These are phyloP conservation scores for Mycena epipterygia DNA, from an alignment of 768 basidiomycete genomes.

Conservation along the genomic window DNA sequence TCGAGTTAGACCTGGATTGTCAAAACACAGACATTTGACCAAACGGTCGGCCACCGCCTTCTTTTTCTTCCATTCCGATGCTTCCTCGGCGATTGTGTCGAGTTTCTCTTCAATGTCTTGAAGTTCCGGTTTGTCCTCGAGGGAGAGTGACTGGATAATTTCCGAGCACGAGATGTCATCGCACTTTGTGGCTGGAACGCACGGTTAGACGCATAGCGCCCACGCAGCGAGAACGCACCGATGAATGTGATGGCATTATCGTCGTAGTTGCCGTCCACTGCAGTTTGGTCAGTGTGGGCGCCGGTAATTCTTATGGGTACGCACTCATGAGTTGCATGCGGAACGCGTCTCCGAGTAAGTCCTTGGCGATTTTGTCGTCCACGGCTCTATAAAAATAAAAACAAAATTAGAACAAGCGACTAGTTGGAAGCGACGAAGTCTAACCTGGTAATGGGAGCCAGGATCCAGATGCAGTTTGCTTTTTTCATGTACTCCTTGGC, in stretches of 20 bases:
- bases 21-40: constrained; percentile 55
- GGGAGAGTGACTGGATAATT: constrained; percentile 62
- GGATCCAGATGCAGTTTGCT: constrained; percentile 73
- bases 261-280: constrained; percentile 71
- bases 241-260: constrained; percentile 73
- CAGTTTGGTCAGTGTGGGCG: not conserved
- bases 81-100: constrained; percentile 50
- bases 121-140: constrained; percentile 67
- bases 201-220: not conserved
- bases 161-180: constrained; percentile 76
- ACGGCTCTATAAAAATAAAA: constrained; percentile 60
- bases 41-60: constrained; percentile 55
- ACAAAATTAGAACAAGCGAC: not conserved
- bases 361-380: constrained; percentile 75
- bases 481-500: constrained; percentile 79
- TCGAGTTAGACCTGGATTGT: not conserved
- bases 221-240: constrained; percentile 48
- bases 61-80: constrained; percentile 53
- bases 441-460: constrained; percentile 68
- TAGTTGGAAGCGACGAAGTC: not conserved
- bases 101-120: constrained; percentile 64
- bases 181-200: constrained; percentile 65
- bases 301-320: constrained; percentile 37
- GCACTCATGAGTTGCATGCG: constrained; percentile 72
- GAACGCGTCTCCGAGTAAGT: constrained; percentile 76